Evolutionary conservation across 2,329 filamentous ascomycete species (phyloP).

Genomic region (Venturia asperata): DNA sequence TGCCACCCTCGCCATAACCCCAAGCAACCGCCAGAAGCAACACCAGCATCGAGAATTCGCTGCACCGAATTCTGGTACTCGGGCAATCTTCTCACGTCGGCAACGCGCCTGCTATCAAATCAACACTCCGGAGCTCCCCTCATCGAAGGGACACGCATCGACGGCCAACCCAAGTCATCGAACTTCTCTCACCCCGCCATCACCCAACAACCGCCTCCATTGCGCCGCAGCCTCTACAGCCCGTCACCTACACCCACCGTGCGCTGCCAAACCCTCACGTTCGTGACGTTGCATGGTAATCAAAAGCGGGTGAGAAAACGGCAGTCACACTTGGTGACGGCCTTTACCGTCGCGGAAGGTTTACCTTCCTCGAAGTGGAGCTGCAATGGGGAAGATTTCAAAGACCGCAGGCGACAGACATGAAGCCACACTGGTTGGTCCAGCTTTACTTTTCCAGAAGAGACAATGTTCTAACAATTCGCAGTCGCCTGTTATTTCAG

Average conservation of each 20-base stretch:
- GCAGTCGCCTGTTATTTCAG: slow-evolving; percentile 80
- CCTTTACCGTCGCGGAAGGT: slow-evolving; percentile 25
- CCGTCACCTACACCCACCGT: background rate
- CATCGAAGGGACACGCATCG: background rate
- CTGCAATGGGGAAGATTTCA: slow-evolving; percentile 48
- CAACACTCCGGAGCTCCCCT: background rate
- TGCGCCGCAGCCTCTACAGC: background rate
- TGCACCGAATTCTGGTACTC: slow-evolving; percentile 2
- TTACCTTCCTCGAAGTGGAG: slow-evolving; percentile 32
- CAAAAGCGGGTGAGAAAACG: background rate
- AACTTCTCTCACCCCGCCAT: background rate
- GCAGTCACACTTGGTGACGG: background rate
- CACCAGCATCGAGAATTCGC: background rate
- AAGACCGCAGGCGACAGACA: slow-evolving; percentile 48
- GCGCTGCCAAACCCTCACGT: background rate
- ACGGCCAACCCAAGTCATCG: background rate
- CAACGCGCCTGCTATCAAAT: background rate
- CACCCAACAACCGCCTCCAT: background rate
- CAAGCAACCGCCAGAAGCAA: background rate
- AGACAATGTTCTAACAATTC: slow-evolving; percentile 12
- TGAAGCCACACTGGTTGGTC: slow-evolving; percentile 44
- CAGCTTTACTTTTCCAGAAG: background rate
- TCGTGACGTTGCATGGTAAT: background rate
- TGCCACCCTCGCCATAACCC: background rate
- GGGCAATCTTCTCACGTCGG: background rate